Conservation (phyloP, 371 early-diverging fungal genomes). For the Lichtheimia corymbifera region DNA sequence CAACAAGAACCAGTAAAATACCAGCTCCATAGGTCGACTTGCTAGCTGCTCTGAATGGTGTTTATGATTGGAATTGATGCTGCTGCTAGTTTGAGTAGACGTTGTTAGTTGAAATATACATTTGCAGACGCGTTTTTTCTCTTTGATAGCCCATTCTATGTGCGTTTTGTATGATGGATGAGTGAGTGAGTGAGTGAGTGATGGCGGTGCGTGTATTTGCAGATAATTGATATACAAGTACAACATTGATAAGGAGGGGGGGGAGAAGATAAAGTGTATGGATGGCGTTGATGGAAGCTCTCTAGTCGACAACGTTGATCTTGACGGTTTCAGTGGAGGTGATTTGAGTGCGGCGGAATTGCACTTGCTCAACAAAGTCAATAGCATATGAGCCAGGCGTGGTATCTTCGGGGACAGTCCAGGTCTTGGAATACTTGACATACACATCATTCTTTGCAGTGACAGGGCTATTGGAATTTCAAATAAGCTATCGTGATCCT, state of each 20-base stretch:
- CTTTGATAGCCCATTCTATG: neutral
- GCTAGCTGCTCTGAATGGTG: no score
- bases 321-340: constrained; percentile 42
- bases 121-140: no score
- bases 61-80: no score
- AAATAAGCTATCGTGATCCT: neutral
- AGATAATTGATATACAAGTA: no score
- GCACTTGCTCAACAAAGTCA: constrained; percentile 38
- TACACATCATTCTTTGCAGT: constrained; percentile 29
- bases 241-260: no score
- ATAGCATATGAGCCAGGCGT: constrained; percentile 60
- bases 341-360: constrained; percentile 35
- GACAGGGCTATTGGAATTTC: constrained; percentile 29
- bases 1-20: constrained; percentile 37
- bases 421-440: constrained; percentile 39
- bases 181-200: no score
- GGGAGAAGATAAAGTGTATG: no score
- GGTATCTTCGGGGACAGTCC: constrained; percentile 52
- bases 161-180: constrained; percentile 4
- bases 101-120: no score
- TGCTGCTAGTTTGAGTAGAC: no score
- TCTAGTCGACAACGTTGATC: constrained; percentile 38
- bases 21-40: neutral
- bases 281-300: neutral
- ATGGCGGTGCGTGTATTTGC: no score